A percentile compares a stretch with the other conserved stretches of the same genome.
phyloP scores from a whole-genome alignment of 1,139 yeast species.

The Candida sojae region DNA sequence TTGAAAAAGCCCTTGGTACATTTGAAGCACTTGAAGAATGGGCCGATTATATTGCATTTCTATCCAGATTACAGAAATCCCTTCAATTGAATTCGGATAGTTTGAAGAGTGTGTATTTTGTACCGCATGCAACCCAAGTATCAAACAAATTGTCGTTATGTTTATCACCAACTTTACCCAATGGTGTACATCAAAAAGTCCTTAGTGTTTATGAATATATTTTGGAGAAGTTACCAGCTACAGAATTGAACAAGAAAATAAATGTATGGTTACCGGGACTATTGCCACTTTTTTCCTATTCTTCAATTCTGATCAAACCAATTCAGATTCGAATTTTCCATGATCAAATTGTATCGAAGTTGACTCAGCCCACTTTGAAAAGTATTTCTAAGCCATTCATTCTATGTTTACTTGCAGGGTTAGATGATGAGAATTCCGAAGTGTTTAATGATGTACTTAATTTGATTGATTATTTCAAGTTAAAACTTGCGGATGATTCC shows the following conservation, averaged over 20 bases:
- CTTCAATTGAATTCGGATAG: conserved; percentile 40
- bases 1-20: conserved; percentile 73
- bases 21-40: conserved; percentile 91
- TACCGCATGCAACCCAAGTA: conserved; percentile 42
- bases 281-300: conserved; percentile 80
- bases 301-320: conserved; percentile 86
- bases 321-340: conserved; percentile 63
- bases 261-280: conserved; percentile 88
- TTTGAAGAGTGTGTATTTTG: conserved; percentile 46
- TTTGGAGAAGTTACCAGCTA: conserved; percentile 60
- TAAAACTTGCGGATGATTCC: conserved; percentile 62
- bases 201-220: conserved; percentile 73
- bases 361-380: conserved; percentile 51
- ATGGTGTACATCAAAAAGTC: conserved; percentile 93
- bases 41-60: conserved; percentile 97
- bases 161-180: conserved; percentile 76
- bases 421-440: conserved; percentile 91
- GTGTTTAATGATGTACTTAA: conserved; percentile 62
- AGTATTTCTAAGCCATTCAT: conserved; percentile 67
- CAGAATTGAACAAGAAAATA: conserved; percentile 51
- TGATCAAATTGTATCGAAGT: conserved; percentile 49
- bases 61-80: conserved; percentile 76
- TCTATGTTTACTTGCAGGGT: conserved; percentile 77
- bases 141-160: conserved; percentile 62
- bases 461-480: conserved; percentile 61